Conservation (phyloP, 2,329 filamentous ascomycete genomes). For the Alternaria atra region DNA sequence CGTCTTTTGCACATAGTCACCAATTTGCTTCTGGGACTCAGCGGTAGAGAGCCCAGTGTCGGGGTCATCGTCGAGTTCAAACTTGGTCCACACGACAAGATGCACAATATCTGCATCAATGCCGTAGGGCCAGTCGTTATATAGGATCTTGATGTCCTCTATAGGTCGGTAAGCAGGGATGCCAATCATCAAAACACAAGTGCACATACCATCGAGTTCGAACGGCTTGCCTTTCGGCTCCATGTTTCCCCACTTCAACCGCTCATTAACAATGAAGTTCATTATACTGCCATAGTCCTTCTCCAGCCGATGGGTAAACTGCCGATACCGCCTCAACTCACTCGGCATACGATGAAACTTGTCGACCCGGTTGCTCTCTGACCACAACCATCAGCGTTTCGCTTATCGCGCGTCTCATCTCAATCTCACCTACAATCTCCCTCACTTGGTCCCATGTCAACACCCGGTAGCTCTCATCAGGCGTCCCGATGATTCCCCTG, state of each 20-base stretch:
- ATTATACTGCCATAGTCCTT: conserved; percentile 78
- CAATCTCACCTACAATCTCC: conserved; percentile 59
- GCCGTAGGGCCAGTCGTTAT: conserved; percentile 96
- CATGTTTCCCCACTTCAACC: conserved; percentile 72
- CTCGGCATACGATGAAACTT: conserved; percentile 79
- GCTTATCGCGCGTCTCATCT: conserved; percentile 1
- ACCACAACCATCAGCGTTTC: conserved; percentile 11
- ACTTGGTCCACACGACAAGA: conserved; percentile 93
- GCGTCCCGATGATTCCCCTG: conserved; percentile 72
- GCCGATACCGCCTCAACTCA: conserved; percentile 79
- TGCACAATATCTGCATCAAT: conserved; percentile 81
- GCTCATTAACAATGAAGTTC: conserved; percentile 75
- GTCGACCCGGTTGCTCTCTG: conserved; percentile 73
- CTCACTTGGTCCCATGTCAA: conserved; percentile 76
- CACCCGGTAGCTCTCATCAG: conserved; percentile 70
- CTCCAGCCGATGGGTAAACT: conserved; percentile 71
- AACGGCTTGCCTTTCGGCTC: conserved; percentile 55
- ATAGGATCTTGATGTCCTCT: conserved; percentile 76
- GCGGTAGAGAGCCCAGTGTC: conserved; percentile 72
- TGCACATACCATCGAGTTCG: conserved; percentile 39
- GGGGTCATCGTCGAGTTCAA: conserved; percentile 75
- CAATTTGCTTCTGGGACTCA: conserved; percentile 69
- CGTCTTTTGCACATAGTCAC: conserved; percentile 72
- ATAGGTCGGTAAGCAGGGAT: conserved; percentile 19
- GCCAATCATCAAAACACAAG: neutral